Conservation (phyloP, 306 rosid species). For the Rubus parviflorus region DNA sequence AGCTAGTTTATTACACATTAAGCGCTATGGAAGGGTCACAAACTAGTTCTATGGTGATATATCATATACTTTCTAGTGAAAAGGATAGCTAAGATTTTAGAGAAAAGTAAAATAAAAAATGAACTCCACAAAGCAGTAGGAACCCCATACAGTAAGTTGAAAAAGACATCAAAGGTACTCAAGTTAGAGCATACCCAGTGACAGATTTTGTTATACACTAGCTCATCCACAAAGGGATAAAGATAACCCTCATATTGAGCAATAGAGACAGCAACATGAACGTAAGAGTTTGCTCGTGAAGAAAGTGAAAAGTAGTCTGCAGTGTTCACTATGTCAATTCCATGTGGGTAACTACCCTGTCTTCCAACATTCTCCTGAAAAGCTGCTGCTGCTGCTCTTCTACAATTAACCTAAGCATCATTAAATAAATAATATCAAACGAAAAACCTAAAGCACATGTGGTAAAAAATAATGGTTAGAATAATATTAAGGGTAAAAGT, state of each 20-base stretch:
- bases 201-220: constrained; percentile 77
- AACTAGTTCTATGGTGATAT: not conserved
- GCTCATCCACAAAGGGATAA: constrained; percentile 73
- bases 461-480: not conserved
- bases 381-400: constrained; percentile 99
- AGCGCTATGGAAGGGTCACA: not conserved
- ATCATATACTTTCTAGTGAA: not conserved
- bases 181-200: constrained; percentile 77
- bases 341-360: constrained; percentile 93
- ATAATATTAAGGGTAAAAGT: constrained; percentile 20
- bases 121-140: not conserved
- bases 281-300: constrained; percentile 71
- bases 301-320: constrained; percentile 97
- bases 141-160: constrained; percentile 5
- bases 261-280: constrained; percentile 71
- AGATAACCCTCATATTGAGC: constrained; percentile 88
- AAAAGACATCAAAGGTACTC: not conserved
- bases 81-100: not conserved
- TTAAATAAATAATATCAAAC: not conserved
- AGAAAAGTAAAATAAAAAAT: not conserved
- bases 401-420: constrained; percentile 87
- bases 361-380: constrained; percentile 99
- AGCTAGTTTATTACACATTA: not conserved
- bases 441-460: constrained; percentile 6
- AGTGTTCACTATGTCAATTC: constrained; percentile 90